Base-by-base conservation (phyloP, 1,284 basidiomycete genomes). In the Rhodotorula sp. region DNA sequence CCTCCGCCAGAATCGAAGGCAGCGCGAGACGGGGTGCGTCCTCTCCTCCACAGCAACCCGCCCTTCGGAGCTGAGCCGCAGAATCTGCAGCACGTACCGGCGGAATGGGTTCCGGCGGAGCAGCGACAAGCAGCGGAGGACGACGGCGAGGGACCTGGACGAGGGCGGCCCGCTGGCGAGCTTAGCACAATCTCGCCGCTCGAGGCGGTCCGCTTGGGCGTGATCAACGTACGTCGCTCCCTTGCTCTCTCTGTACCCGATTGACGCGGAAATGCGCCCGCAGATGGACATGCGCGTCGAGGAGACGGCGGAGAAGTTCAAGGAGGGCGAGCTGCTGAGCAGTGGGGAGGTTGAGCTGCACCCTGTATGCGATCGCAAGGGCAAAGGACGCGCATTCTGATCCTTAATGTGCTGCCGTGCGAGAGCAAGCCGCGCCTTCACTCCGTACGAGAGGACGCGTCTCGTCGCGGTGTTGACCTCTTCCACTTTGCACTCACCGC, bases 21-120 rank as follows among this genome's bases (percentile, higher is more conserved):
- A 4, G 76, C 72, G 21, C 44, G 83, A 83, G 69, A 86, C 87
- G 82, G 86, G 85, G 74, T 72, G 54, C 53, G 69, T 71, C 55
- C 44, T 2, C 32, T 50, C 25, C 13, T 17, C 8, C 50, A 4
- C 2, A 13, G 27, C 34, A 9, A 17, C 17, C 7, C 10, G 2
- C 8, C 36, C 10, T 34, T 0, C 25, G 50, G 44, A 48, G 0
- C 21, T 51, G 19, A 25, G 50, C 22, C 15, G 29, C 27, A n/a
- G 12, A 32, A 55, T 3, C 29, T 53, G 34, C 60, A 76, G 76
- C 68, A 87, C 84, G 86, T 90, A 57, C 88, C 87, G 36, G 86
- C 89, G 8, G 87, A 89, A 1, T 92, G 91, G 91, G 85, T 91
- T 32, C 90, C 90, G 3, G 90, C 90, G 22, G 83, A 85, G 54